A percentile compares a stretch with the other conserved stretches of the same genome.
phyloP scores from a whole-genome alignment of 495 filamentous ascomycete genomes.

The Hypoxylon intermedium region DNA sequence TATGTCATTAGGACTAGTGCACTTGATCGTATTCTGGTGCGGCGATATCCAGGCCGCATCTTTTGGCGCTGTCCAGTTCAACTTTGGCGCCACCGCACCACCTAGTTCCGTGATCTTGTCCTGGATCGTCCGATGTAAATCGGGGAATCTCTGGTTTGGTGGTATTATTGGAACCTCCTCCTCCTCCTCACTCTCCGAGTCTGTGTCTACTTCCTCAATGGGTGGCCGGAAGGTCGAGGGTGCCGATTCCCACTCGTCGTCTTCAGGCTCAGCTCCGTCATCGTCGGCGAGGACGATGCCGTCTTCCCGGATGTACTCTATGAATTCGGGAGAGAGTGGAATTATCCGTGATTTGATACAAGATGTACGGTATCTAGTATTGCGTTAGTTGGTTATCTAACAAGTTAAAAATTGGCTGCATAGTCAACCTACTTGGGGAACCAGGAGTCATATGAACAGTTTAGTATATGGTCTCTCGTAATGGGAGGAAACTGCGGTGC shows the following conservation, averaged over 20 bases:
- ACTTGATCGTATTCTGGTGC: slow-evolving; percentile 86
- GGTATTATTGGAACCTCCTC: slow-evolving; percentile 45
- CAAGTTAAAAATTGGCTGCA: background rate
- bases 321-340: slow-evolving; percentile 73
- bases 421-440: slow-evolving; percentile 68
- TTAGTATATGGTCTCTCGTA: slow-evolving; percentile 81
- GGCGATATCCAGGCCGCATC: slow-evolving; percentile 95
- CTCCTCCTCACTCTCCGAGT: slow-evolving; percentile 50
- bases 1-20: slow-evolving; percentile 83
- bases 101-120: slow-evolving; percentile 77
- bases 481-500: slow-evolving; percentile 75
- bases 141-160: slow-evolving; percentile 60
- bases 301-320: slow-evolving; percentile 88
- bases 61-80: slow-evolving; percentile 97
- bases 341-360: slow-evolving; percentile 86
- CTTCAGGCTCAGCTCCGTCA: slow-evolving; percentile 50
- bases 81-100: slow-evolving; percentile 84
- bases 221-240: slow-evolving; percentile 41
- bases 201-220: slow-evolving; percentile 47
- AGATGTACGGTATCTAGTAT: slow-evolving; percentile 69
- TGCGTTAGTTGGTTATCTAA: slow-evolving; percentile 23
- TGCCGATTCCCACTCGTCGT: slow-evolving; percentile 55
- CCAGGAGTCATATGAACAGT: slow-evolving; percentile 95
- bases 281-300: slow-evolving; percentile 84
- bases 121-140: slow-evolving; percentile 78